Conservation (phyloP, 768 basidiomycete species). For the Russula olivacea region DNA sequence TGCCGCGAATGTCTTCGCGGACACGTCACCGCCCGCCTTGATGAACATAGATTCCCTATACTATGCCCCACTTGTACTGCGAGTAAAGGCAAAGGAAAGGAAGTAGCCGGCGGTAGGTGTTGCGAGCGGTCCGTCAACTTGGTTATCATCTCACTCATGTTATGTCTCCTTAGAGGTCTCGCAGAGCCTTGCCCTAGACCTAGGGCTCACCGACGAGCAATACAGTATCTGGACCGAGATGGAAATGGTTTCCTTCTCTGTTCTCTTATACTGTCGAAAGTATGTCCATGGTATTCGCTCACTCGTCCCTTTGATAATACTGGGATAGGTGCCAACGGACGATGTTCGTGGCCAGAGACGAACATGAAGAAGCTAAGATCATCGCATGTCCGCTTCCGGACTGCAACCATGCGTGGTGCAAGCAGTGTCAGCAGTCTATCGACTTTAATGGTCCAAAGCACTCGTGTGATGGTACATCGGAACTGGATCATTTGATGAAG, state of each 20-base stretch:
- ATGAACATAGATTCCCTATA: constrained; percentile 52
- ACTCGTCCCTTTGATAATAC: neutral
- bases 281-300: constrained; percentile 18
- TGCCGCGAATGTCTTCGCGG: constrained; percentile 48
- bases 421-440: constrained; percentile 31
- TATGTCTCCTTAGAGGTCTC: constrained; percentile 32
- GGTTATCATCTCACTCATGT: neutral
- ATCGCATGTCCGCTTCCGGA: constrained; percentile 31
- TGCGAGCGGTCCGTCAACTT: neutral
- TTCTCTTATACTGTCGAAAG: constrained; percentile 47
- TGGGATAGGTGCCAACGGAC: constrained; percentile 25
- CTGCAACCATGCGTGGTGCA: constrained; percentile 33
- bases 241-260: constrained; percentile 41
- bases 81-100: constrained; percentile 24
- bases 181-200: constrained; percentile 37
- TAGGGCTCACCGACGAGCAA: constrained; percentile 43
- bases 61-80: constrained; percentile 52
- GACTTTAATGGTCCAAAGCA: constrained; percentile 24
- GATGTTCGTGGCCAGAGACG: constrained; percentile 30
- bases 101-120: constrained; percentile 32
- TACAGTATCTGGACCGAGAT: constrained; percentile 42
- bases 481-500: constrained; percentile 30
- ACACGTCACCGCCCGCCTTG: constrained; percentile 42
- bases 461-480: constrained; percentile 34
- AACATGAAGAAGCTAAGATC: constrained; percentile 26